Conservation (phyloP, 139 green algal species). For the Chlamydomonas sp. region DNA sequence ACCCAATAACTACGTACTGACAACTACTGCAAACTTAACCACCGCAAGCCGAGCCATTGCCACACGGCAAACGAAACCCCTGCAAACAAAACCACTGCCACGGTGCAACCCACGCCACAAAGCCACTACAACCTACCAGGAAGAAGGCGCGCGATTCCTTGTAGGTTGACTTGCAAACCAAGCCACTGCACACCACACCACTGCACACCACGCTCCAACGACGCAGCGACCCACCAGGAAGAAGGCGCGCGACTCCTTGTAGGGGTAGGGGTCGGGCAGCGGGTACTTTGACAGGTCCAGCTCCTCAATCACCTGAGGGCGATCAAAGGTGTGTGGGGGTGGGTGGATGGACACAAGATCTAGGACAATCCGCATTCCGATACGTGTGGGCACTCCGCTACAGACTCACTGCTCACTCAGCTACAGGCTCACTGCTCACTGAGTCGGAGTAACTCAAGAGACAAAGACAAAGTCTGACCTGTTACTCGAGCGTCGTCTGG, state of each 20-base stretch:
- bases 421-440: no score
- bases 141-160: background rate
- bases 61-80: background rate
- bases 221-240: conserved; percentile 25
- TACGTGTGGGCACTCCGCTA: no score
- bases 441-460: no score
- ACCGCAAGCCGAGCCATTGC: background rate
- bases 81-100: no score
- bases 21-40: background rate
- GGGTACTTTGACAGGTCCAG: conserved; percentile 53
- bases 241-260: no score
- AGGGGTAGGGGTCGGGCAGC: conserved; percentile 81
- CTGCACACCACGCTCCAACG: background rate
- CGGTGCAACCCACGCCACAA: no score
- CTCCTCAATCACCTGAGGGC: conserved; percentile 47
- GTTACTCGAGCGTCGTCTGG: no score
- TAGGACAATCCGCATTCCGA: no score
- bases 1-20: background rate
- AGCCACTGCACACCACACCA: background rate
- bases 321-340: no score
- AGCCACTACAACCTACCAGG: background rate
- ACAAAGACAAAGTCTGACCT: no score
- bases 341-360: no score
- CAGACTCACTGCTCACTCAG: no score
- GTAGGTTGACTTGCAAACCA: background rate